Percentiles rank a stretch among this genome's conserved stretches.
Evolutionary conservation across 192 early-diverging fungal genomes (phyloP).

Genomic region (Rhizophagus sp.): DNA sequence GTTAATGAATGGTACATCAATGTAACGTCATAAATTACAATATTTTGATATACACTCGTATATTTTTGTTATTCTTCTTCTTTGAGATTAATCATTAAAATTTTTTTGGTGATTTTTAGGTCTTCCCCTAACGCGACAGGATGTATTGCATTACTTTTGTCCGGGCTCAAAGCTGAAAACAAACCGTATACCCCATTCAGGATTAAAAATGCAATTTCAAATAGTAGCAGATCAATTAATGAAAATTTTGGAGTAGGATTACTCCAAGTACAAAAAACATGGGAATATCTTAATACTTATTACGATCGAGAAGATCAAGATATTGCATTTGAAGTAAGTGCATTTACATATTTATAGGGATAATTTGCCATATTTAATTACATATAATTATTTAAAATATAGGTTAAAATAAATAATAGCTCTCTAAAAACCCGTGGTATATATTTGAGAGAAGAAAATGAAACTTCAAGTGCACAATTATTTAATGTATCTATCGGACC

Average conservation of each 20-base stretch:
- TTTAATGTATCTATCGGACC: slow-evolving; percentile 57
- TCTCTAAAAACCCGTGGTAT: slow-evolving; percentile 69
- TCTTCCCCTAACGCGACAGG: slow-evolving; percentile 85
- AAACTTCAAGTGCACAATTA: slow-evolving; percentile 64
- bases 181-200: slow-evolving; percentile 79
- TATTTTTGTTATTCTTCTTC: neutral
- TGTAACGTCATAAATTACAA: slow-evolving; percentile 48
- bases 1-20: slow-evolving; percentile 93
- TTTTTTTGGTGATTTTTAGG: slow-evolving; percentile 14
- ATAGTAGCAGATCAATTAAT: slow-evolving; percentile 73
- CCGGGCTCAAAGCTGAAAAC: slow-evolving; percentile 75
- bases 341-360: neutral
- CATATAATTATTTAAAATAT: neutral
- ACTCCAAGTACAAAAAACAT: slow-evolving; percentile 87
- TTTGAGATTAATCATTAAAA: neutral
- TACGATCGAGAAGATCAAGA: slow-evolving; percentile 61
- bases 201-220: slow-evolving; percentile 75
- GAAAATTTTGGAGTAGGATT: slow-evolving; percentile 79
- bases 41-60: neutral
- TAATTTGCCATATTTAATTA: neutral
- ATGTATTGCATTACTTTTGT: slow-evolving; percentile 81
- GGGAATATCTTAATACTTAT: slow-evolving; percentile 72
- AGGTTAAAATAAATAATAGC: slow-evolving; percentile 35
- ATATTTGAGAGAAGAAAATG: slow-evolving; percentile 79
- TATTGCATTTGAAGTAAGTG: slow-evolving; percentile 60